Evolutionary conservation across 306 rosid genomes (phyloP), one percentile per base, ranked within the genome.

Genomic region (Trifolium subterraneum): DNA sequence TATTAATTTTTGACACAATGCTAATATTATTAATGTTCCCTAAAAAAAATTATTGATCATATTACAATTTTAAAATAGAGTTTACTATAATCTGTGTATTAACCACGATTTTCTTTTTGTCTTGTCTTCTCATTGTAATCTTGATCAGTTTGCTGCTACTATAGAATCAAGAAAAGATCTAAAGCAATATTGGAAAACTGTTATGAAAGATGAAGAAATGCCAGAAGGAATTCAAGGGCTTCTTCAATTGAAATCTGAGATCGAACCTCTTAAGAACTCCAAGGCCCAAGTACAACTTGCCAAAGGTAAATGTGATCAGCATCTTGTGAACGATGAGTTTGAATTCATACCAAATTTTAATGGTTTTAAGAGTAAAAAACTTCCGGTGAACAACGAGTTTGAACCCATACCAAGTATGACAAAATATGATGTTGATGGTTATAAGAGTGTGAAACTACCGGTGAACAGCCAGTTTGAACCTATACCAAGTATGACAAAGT

Each of bases 131-230:
- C 18, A 27, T 50, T 15, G 15, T 27, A 12, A 35, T 47, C 15
- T 6, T 67, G 66, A 36, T 29, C 64, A 83, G 86, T n/a, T 83
- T 52, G 54, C 7, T 63, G 48, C 12, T 0, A 42, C 45, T 7
- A 33, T 2, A 8, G 84, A 75, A 4, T 64, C 84, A 42, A 80
- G 84, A 36, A 70, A 63, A 29, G 75, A 71, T 9, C 31, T 15
- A 15, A 65, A 36, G 0, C 73, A 68, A 42, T 68, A 77, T 27
- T 77, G 82, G 85, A 61, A 70, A 77, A 61, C 12, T 64, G 54
- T 61, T 5, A 63, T 74, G 77, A 78, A 82, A 62, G 82, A 78
- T 23, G 33, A 73, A 3, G 64, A 64, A 73, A 73, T 82, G 70
- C 64, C 80, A 4, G 14, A 68, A 63, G 81, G 67, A 72, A 67